Conservation (phyloP, 345 rosid species). For the Aquilaria malaccensis region DNA sequence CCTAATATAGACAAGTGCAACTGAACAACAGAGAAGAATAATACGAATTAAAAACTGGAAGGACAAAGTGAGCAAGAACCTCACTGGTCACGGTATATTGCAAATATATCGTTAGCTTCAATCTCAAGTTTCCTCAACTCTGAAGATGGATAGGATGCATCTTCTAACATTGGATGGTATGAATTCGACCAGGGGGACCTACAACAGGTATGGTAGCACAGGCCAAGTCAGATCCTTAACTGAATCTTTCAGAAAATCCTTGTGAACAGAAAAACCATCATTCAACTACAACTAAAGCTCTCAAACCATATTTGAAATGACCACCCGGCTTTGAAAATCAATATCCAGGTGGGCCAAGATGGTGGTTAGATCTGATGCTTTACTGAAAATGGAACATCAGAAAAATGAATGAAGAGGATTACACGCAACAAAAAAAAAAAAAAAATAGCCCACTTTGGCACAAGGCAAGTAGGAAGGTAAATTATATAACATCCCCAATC, state of each 20-base stretch:
- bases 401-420: too few species aligned
- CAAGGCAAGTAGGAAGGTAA: too few species aligned
- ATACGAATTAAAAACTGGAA: conserved; percentile 14
- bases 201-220: conserved; percentile 14
- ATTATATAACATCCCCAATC: too few species aligned
- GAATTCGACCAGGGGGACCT: conserved; percentile 97
- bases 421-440: too few species aligned
- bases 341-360: too few species aligned
- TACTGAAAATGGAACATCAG: too few species aligned
- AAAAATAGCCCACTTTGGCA: too few species aligned
- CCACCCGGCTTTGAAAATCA: too few species aligned
- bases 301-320: too few species aligned
- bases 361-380: too few species aligned
- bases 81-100: conserved; percentile 99
- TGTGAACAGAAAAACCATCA: background rate
- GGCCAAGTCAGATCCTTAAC: background rate
- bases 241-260: background rate
- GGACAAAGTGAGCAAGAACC: conserved; percentile 81
- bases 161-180: conserved; percentile 74
- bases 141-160: conserved; percentile 69
- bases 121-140: conserved; percentile 82
- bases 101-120: conserved; percentile 85
- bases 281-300: background rate
- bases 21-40: background rate
- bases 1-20: background rate